Evolutionary conservation across 495 filamentous ascomycete species (phyloP).

Genomic region (Parathielavia appendiculata): DNA sequence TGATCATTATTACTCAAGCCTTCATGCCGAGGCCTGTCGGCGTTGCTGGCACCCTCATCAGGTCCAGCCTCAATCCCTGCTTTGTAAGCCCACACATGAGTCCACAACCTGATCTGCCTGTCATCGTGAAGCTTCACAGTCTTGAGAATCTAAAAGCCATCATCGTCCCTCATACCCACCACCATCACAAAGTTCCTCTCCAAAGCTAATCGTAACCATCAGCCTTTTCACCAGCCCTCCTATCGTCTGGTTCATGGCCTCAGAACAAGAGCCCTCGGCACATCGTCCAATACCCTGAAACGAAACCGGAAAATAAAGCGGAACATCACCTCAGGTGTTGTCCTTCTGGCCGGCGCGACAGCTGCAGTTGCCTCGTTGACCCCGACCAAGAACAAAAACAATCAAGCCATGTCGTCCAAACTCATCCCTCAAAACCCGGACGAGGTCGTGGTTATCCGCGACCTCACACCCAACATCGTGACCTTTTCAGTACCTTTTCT

Average conservation of each 20-base stretch:
- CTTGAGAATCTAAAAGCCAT: neutral
- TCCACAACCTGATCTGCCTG: neutral
- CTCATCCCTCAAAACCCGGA: conserved; percentile 58
- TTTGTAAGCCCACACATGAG: conserved; percentile 3
- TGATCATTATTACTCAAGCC: neutral
- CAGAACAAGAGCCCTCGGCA: neutral
- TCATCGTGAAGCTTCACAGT: neutral
- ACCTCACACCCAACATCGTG: conserved; percentile 70
- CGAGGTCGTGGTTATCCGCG: conserved; percentile 80
- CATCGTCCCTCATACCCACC: neutral
- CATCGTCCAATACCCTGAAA: neutral
- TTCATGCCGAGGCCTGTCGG: conserved; percentile 12
- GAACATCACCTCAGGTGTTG: neutral
- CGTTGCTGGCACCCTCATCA: neutral
- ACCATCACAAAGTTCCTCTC: no score
- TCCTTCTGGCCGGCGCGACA: neutral
- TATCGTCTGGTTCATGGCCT: neutral
- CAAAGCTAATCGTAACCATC: neutral
- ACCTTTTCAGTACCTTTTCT: conserved; percentile 81
- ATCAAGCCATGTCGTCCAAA: conserved; percentile 39
- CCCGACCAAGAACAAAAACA: conserved; percentile 6
- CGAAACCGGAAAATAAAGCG: neutral
- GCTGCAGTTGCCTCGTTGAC: neutral
- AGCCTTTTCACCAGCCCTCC: neutral
- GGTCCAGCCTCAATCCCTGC: neutral